A percentile compares a stretch with the other conserved stretches of the same genome.
Conservation (phyloP, 176 grass and related monocot species). For the Leersia perrieri region DNA sequence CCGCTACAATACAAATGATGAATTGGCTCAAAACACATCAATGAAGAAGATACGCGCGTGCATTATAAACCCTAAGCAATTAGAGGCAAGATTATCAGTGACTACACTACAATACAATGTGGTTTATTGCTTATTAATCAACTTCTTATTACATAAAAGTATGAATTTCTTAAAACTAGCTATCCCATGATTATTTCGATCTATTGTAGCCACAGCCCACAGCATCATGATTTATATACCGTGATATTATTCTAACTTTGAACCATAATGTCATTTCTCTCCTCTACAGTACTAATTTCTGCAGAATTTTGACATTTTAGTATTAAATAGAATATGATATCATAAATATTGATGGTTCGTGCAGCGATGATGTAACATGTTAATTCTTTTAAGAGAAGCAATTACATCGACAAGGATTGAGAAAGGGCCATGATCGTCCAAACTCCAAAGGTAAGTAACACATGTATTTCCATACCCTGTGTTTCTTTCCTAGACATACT, state of each 20-base stretch:
- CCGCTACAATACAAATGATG: not conserved
- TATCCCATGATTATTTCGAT: not conserved
- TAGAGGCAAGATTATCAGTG: not conserved
- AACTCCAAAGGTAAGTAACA: not conserved
- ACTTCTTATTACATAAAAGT: not conserved
- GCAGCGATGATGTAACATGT: not conserved
- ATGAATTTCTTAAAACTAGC: slow-evolving; percentile 7
- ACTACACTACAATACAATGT: no score
- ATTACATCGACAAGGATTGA: not conserved
- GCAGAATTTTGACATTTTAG: not conserved
- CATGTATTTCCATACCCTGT: not conserved
- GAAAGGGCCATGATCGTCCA: not conserved
- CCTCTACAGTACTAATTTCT: not conserved
- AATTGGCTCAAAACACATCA: not conserved
- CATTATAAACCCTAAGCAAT: not conserved
- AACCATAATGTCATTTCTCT: not conserved
- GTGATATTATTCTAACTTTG: not conserved
- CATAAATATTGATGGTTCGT: not conserved
- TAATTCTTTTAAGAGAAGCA: not conserved
- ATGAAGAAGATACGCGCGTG: not conserved
- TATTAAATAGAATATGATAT: slow-evolving; percentile 4
- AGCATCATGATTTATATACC: not conserved
- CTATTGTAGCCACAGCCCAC: not conserved
- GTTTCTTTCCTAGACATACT: not conserved
- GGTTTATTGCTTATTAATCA: not conserved